Evolutionary conservation across 2,329 filamentous ascomycete species (phyloP).

Genomic region (Hortaea sp.): DNA sequence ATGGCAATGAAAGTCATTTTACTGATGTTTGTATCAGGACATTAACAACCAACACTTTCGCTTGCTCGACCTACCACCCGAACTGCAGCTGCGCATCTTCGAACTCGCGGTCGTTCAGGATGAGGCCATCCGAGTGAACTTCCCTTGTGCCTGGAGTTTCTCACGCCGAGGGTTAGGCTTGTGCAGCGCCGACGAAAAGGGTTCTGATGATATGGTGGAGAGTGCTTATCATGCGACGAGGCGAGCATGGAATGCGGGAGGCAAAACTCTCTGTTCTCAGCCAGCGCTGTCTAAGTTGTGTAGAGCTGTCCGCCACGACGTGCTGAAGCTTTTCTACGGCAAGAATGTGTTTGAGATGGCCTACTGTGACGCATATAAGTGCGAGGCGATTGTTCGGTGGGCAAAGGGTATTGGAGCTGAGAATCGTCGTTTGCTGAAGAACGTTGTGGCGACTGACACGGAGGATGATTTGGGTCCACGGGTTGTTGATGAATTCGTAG

Average conservation of each 20-base stretch:
- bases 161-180: too few species aligned
- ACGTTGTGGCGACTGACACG: background rate
- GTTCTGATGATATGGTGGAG: background rate
- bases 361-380: background rate
- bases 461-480: too few species aligned
- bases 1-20: background rate
- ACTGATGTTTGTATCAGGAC: background rate
- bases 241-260: background rate
- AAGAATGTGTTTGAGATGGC: background rate
- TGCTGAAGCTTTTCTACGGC: background rate
- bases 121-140: background rate
- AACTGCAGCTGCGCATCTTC: constrained; percentile 2
- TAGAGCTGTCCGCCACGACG: background rate
- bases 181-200: background rate
- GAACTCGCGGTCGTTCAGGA: background rate
- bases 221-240: background rate
- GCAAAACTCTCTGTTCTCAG: background rate
- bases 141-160: background rate
- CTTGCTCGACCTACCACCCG: constrained; percentile 1
- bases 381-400: background rate
- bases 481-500: too few species aligned
- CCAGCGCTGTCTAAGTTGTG: background rate
- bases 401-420: background rate
- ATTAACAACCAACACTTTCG: background rate
- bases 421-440: background rate